Base-by-base conservation (phyloP, 2,329 filamentous ascomycete species). In the Coleophoma eucalyptorum region DNA sequence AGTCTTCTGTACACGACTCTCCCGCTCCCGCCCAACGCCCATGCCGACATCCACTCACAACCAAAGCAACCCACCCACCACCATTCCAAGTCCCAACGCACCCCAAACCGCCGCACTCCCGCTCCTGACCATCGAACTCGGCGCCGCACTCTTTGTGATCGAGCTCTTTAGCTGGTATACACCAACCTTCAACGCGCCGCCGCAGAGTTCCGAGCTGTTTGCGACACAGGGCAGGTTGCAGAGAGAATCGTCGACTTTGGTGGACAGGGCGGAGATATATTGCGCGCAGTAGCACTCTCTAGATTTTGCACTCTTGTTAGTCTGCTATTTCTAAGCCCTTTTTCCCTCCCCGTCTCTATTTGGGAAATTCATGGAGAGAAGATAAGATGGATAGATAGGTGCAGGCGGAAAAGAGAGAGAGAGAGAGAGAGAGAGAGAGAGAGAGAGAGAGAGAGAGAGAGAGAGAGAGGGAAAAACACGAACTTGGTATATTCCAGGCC, bases 251-350 rank as follows among this genome's bases (percentile, higher is more conserved):
- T 70, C 58, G 10, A 81, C 63, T 53, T 72, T 71, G 10, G 60
- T 62, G 15, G 77, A 72, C 20, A 80, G 69, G 8, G 66, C 63
- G 8, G 72, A 73, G n/a, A 84, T 59, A 43, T 68, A 67, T 16
- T 74, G 68, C 19, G 76, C 72, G 64, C 82, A 85, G 74, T 79
- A 84, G 71, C 81, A 85, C 67, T 84, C 80, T 49, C 78, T 79
- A 33, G 41, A 10, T 32, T n/a, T 10, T 44, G 31, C 6, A 12
- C 20, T 18, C n/a, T 13, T 16, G 5, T 33, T 16, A n/a, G 26
- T 26, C 18, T 16, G 15, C 8, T 16, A 5, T 18, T 6, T 2
- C 18, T 44, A 50, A 16, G 15, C 35, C 35, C 19, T 33, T 26
- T 10, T 19, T 16, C 34, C 32, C 15, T 31, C 42, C 33, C 47